phyloP scores from a whole-genome alignment of 441 rosid species.

The Adansonia grandidieri region DNA sequence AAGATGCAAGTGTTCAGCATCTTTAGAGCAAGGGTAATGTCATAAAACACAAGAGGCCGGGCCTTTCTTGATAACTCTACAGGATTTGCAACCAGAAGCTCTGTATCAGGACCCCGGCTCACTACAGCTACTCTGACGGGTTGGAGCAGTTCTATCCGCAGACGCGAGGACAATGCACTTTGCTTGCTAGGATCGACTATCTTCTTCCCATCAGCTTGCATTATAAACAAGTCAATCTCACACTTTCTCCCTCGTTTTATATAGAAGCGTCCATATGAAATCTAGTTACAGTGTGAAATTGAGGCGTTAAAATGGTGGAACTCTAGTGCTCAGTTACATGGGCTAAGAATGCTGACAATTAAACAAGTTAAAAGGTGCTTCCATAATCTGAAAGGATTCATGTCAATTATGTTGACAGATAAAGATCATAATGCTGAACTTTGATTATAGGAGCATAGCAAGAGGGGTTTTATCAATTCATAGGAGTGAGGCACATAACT shows the following conservation, averaged over 20 bases:
- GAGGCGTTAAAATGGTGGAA: constrained; percentile 7
- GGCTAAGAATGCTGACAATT: constrained; percentile 10
- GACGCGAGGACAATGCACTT: constrained; percentile 57
- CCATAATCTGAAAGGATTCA: background rate
- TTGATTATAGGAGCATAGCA: background rate
- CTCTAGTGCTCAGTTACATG: background rate
- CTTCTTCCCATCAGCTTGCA: constrained; percentile 85
- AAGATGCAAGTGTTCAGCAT: constrained; percentile 74
- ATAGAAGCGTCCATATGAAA: constrained; percentile 86
- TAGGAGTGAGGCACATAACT: too few species aligned
- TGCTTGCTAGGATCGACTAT: constrained; percentile 82
- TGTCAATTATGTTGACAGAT: background rate
- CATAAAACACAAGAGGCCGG: constrained; percentile 87
- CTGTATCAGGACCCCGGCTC: constrained; percentile 88
- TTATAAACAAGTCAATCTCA: constrained; percentile 82
- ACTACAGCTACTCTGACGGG: constrained; percentile 82
- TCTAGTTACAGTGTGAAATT: constrained; percentile 43
- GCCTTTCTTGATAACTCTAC: constrained; percentile 95
- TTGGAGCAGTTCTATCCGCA: constrained; percentile 63
- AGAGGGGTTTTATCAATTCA: too few species aligned
- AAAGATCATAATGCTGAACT: background rate
- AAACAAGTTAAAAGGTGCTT: background rate
- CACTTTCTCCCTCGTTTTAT: constrained; percentile 57
- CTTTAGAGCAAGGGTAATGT: constrained; percentile 80
- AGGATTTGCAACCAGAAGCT: constrained; percentile 84